A percentile compares a stretch with the other conserved stretches of the same genome.
Evolutionary conservation across 2,329 filamentous ascomycete species (phyloP).

Genomic region (Acephala macrosclerotiorum): DNA sequence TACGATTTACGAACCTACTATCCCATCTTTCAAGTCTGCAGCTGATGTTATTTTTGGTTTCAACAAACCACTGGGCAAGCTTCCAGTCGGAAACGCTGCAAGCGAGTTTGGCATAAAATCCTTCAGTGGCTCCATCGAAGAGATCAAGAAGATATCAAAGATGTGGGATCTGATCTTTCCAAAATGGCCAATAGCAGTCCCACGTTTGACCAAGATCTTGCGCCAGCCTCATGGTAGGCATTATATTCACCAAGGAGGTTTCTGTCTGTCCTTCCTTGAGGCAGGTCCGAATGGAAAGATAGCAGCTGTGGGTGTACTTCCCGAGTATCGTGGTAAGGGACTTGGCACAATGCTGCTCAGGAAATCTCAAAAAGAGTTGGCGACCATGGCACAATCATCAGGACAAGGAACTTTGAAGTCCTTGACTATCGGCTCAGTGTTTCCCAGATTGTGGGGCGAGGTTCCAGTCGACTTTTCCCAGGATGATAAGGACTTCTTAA

Average conservation of each 20-base stretch:
- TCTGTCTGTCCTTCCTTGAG: slow-evolving; percentile 47
- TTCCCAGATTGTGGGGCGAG: slow-evolving; percentile 55
- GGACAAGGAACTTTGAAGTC: slow-evolving; percentile 35
- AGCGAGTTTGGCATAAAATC: slow-evolving; percentile 30
- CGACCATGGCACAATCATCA: slow-evolving; percentile 35
- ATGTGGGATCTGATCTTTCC: slow-evolving; percentile 49
- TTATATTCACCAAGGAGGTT: slow-evolving; percentile 48
- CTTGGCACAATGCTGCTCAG: slow-evolving; percentile 48
- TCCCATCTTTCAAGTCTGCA: slow-evolving; percentile 50
- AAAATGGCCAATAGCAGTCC: slow-evolving; percentile 44
- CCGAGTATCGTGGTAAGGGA: slow-evolving; percentile 45
- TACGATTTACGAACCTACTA: slow-evolving; percentile 52
- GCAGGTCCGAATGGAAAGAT: slow-evolving; percentile 42
- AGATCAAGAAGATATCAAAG: slow-evolving; percentile 42
- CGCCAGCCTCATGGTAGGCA: slow-evolving; percentile 42
- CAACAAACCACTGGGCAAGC: slow-evolving; percentile 40
- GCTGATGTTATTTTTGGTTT: slow-evolving; percentile 49
- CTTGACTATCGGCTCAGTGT: slow-evolving; percentile 43
- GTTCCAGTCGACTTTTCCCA: slow-evolving; percentile 49
- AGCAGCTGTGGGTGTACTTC: slow-evolving; percentile 48
- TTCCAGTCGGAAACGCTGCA: slow-evolving; percentile 45
- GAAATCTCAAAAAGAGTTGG: slow-evolving; percentile 40
- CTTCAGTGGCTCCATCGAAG: slow-evolving; percentile 35
- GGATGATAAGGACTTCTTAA: slow-evolving; percentile 46
- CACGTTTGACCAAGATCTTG: slow-evolving; percentile 43